These are phyloP conservation scores for Chenopodium formosanum DNA, from an alignment of 148 eudicot genomes.

Conservation along the genomic window DNA sequence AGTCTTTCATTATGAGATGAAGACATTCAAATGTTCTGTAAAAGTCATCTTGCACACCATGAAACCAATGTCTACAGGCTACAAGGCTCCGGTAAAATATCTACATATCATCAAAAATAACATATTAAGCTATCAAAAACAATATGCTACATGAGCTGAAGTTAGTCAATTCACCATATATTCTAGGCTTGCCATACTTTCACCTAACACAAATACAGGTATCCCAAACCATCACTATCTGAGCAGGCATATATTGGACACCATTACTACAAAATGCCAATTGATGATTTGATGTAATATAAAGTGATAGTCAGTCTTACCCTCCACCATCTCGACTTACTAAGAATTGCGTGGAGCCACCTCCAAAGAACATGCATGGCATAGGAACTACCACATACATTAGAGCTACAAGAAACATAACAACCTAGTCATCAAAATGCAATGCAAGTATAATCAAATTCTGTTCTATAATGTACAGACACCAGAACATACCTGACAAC, in stretches of 20 bases:
- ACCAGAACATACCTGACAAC: constrained; percentile 68
- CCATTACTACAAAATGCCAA: not conserved
- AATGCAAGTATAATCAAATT: constrained; percentile 2
- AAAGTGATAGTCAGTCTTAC: constrained; percentile 42
- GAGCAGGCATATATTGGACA: constrained; percentile 5
- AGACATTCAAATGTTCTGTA: not conserved
- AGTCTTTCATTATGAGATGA: not conserved
- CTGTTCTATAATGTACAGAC: not conserved
- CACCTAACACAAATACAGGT: not conserved
- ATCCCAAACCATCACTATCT: not conserved
- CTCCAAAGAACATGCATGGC: constrained; percentile 99
- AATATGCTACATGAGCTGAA: not conserved
- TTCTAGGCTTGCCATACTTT: not conserved
- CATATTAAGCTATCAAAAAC: not conserved
- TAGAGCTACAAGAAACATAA: constrained; percentile 60
- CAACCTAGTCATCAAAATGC: constrained; percentile 15
- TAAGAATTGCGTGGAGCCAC: constrained; percentile 89
- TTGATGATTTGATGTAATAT: not conserved
- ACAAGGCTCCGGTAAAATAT: not conserved
- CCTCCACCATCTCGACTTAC: constrained; percentile 96
- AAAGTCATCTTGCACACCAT: not conserved
- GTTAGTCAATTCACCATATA: not conserved
- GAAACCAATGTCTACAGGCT: not conserved
- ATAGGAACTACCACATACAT: constrained; percentile 95
- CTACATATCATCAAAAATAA: not conserved